These are phyloP conservation scores for Rhodotorula glutinis DNA, from an alignment of 1,284 basidiomycete genomes.

Conservation along the genomic window DNA sequence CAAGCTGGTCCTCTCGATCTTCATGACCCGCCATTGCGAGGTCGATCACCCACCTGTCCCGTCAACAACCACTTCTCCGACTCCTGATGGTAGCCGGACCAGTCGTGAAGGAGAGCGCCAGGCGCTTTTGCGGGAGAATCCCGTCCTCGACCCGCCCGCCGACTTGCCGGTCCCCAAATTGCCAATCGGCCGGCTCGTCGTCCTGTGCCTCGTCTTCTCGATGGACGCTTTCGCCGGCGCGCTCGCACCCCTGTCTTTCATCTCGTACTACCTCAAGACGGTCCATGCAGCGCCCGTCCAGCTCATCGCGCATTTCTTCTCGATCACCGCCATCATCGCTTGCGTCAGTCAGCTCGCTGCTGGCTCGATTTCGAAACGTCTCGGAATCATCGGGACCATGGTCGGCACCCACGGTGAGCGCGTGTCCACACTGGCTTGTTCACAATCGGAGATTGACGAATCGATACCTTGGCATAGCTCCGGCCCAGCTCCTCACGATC, in stretches of 20 bases:
- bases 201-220: slow-evolving; percentile 33
- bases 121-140: slow-evolving; percentile 17
- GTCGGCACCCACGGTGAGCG: slow-evolving; percentile 31
- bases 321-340: slow-evolving; percentile 18
- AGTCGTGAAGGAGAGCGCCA: slow-evolving; percentile 19
- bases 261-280: slow-evolving; percentile 31
- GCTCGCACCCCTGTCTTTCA: slow-evolving; percentile 31
- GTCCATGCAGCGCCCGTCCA: slow-evolving; percentile 15
- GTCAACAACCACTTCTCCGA: not conserved
- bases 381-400: slow-evolving; percentile 35
- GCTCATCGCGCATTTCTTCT: slow-evolving; percentile 26
- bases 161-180: slow-evolving; percentile 2
- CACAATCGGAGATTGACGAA: too few relatives aligned
- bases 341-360: slow-evolving; percentile 25
- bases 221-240: slow-evolving; percentile 36
- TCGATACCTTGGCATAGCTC: not conserved
- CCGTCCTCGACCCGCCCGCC: slow-evolving; percentile 1
- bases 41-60: slow-evolving; percentile 19
- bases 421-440: too few relatives aligned
- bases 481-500: slow-evolving; percentile 35
- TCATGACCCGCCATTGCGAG: slow-evolving; percentile 22
- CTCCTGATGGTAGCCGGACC: not conserved
- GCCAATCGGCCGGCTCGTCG: slow-evolving; percentile 19
- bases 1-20: slow-evolving; percentile 24
- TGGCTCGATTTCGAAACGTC: slow-evolving; percentile 17